Conservation (phyloP, 2,329 filamentous ascomycete genomes). For the Fonsecaea erecta region DNA sequence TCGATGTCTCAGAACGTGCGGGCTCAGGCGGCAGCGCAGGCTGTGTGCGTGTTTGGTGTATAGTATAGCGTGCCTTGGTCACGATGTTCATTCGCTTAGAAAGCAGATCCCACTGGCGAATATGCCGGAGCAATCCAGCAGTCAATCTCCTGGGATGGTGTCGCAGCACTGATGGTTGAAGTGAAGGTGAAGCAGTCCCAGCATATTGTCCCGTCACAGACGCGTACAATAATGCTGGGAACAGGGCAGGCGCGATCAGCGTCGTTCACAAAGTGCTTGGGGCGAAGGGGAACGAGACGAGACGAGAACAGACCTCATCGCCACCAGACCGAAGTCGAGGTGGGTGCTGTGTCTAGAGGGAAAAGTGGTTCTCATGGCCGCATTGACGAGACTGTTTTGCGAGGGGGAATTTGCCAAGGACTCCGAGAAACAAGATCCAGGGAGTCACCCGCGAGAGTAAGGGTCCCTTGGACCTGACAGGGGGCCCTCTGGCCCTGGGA, state of each 20-base stretch:
- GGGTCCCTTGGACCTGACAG: constrained; percentile 1
- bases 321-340: background rate
- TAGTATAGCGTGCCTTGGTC: background rate
- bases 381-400: constrained; percentile 4
- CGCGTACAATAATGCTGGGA: constrained; percentile 19
- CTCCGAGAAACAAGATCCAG: background rate
- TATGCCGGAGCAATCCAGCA: constrained; percentile 5
- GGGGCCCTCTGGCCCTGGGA: background rate
- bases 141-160: constrained; percentile 34
- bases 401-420: constrained; percentile 4
- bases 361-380: background rate
- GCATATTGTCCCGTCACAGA: constrained; percentile 31
- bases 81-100: constrained; percentile 5
- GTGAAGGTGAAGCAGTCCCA: constrained; percentile 18
- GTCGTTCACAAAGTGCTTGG: background rate
- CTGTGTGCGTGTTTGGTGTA: constrained; percentile 13
- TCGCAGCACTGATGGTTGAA: constrained; percentile 26
- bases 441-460: background rate
- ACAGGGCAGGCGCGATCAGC: constrained; percentile 21
- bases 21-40: constrained; percentile 10
- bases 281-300: constrained; percentile 5
- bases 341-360: background rate
- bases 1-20: constrained; percentile 15
- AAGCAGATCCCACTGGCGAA: constrained; percentile 4
- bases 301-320: constrained; percentile 4